A percentile compares a stretch with the other conserved stretches of the same genome.
These are phyloP conservation scores for Neurospora crassa DNA, from an alignment of 2,329 filamentous ascomycete species.

Conservation along the genomic window DNA sequence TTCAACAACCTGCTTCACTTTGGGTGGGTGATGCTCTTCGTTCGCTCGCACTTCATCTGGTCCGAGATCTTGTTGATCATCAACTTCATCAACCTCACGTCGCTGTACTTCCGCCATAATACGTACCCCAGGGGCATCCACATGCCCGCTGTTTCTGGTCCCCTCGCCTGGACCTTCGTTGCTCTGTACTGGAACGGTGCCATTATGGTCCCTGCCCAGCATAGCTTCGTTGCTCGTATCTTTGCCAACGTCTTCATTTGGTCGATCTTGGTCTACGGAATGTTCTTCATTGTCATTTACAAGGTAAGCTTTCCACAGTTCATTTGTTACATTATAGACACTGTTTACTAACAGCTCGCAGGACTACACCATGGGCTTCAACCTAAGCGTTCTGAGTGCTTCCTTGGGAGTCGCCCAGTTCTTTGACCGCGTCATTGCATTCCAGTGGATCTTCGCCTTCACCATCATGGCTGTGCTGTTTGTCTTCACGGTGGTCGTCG, in stretches of 20 bases:
- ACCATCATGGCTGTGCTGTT: slow-evolving; percentile 70
- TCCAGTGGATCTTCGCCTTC: slow-evolving; percentile 93
- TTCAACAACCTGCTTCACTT: slow-evolving; percentile 76
- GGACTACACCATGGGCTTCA: slow-evolving; percentile 72
- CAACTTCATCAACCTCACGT: slow-evolving; percentile 74
- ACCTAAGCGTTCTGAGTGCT: slow-evolving; percentile 61
- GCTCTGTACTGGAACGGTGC: slow-evolving; percentile 86
- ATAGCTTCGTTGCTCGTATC: slow-evolving; percentile 60
- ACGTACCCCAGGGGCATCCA: slow-evolving; percentile 67
- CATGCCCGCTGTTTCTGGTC: slow-evolving; percentile 62
- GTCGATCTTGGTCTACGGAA: slow-evolving; percentile 67
- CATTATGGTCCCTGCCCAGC: slow-evolving; percentile 62
- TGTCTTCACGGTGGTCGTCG: slow-evolving; percentile 54
- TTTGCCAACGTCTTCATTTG: slow-evolving; percentile 84
- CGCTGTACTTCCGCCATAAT: slow-evolving; percentile 72
- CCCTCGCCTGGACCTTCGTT: slow-evolving; percentile 78
- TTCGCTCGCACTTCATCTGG: slow-evolving; percentile 63
- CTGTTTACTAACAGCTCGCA: slow-evolving; percentile 12
- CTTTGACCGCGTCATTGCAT: slow-evolving; percentile 58
- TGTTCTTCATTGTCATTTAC: slow-evolving; percentile 64
- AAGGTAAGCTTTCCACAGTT: slow-evolving; percentile 40
- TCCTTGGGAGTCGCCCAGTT: slow-evolving; percentile 74
- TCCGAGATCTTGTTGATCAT: slow-evolving; percentile 66
- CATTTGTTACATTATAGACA: no score
- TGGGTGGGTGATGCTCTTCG: slow-evolving; percentile 75